These are phyloP conservation scores for Dujonia santamariae DNA, from an alignment of 1,139 yeast species.

Conservation along the genomic window DNA sequence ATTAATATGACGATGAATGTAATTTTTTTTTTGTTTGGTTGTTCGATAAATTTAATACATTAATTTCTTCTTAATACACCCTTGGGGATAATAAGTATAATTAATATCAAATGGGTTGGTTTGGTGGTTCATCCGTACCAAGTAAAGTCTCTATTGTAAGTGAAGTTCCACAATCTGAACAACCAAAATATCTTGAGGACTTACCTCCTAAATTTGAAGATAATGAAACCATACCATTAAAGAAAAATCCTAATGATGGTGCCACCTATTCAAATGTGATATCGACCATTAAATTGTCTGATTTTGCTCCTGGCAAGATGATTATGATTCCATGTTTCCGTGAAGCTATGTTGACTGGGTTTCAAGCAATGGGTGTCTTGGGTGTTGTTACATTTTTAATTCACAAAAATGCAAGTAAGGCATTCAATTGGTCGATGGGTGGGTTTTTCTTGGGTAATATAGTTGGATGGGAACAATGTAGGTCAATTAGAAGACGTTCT, in stretches of 20 bases:
- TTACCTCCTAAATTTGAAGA: slow-evolving; percentile 50
- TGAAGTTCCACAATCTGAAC: slow-evolving; percentile 16
- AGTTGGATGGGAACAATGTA: slow-evolving; percentile 92
- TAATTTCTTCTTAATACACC: neutral
- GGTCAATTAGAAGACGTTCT: slow-evolving; percentile 64
- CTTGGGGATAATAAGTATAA: too few species aligned
- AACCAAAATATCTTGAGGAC: slow-evolving; percentile 26
- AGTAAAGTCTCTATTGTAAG: slow-evolving; percentile 26
- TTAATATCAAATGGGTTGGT: slow-evolving; percentile 28
- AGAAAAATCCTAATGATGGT: slow-evolving; percentile 9
- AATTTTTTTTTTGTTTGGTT: neutral
- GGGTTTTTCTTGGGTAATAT: slow-evolving; percentile 79
- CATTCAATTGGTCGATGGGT: slow-evolving; percentile 81
- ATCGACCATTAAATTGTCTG: slow-evolving; percentile 34
- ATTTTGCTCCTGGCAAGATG: slow-evolving; percentile 55
- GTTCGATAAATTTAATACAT: neutral
- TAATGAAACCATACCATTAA: slow-evolving; percentile 16
- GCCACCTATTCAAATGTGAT: slow-evolving; percentile 27
- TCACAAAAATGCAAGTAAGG: slow-evolving; percentile 58
- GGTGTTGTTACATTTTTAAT: slow-evolving; percentile 70
- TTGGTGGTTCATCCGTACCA: slow-evolving; percentile 21
- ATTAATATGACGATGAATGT: neutral
- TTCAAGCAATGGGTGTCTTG: slow-evolving; percentile 78
- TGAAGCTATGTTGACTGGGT: slow-evolving; percentile 84
- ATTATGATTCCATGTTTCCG: slow-evolving; percentile 83